Evolutionary conservation across 1,284 basidiomycete species (phyloP).

Genomic region (Flammula alnicola): DNA sequence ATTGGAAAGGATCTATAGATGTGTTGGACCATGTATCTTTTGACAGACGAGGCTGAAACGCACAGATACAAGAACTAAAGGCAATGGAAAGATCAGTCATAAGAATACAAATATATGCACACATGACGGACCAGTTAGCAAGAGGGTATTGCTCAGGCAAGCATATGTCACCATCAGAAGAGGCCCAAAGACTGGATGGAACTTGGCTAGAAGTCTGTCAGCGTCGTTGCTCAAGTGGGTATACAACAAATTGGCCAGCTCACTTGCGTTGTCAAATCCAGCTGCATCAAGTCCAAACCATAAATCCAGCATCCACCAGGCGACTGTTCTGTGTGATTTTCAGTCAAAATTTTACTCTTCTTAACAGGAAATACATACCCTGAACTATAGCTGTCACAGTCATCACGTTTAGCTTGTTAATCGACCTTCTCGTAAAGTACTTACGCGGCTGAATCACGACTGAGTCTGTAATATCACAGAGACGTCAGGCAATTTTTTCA

Average conservation of each 20-base stretch:
- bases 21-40: conserved; percentile 6
- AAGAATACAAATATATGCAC: conserved; percentile 9
- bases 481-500: conserved; percentile 8
- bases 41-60: conserved; percentile 28
- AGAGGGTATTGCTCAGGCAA: conserved; percentile 85
- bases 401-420: background rate
- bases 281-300: conserved; percentile 91
- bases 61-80: conserved; percentile 80
- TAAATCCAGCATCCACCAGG: conserved; percentile 90
- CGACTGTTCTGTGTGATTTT: conserved; percentile 56
- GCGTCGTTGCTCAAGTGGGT: no score
- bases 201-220: conserved; percentile 52
- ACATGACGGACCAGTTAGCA: conserved; percentile 68
- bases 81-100: conserved; percentile 1
- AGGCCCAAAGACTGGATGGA: conserved; percentile 87
- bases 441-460: conserved; percentile 60
- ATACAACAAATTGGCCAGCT: no score
- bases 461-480: conserved; percentile 46
- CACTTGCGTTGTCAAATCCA: conserved; percentile 80
- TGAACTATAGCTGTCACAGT: conserved; percentile 45
- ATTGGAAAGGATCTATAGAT: conserved; percentile 82
- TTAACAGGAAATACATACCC: conserved; percentile 36
- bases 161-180: conserved; percentile 87
- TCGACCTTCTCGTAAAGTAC: conserved; percentile 20
- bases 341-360: background rate